These are phyloP conservation scores for Citrus sinensis DNA, from an alignment of 345 rosid species.

Conservation along the genomic window DVS_A1.0 CM039161.1:22661501-22662000, in stretches of 20 bases:
- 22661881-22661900: slow-evolving; percentile 77
- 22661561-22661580: slow-evolving; percentile 92
- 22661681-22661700: slow-evolving; percentile 38
- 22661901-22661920: background rate
- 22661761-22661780: slow-evolving; percentile 51
- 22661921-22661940: background rate
- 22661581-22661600: slow-evolving; percentile 79
- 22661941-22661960: background rate
- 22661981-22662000: slow-evolving; percentile 98
- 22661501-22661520: background rate
- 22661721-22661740: slow-evolving; percentile 69
- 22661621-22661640: background rate
- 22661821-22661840: slow-evolving; percentile 98
- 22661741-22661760: slow-evolving; percentile 61
- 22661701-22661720: slow-evolving; percentile 82
- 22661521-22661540: background rate
- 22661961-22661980: slow-evolving; percentile 81
- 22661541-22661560: background rate
- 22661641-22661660: background rate
- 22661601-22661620: slow-evolving; percentile 76
- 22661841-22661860: slow-evolving; percentile 94
- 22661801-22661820: slow-evolving; percentile 94
- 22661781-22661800: slow-evolving; percentile 83
- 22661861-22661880: slow-evolving; percentile 84
- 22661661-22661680: background rate